These are phyloP conservation scores for Kockovaella imperatae DNA, from an alignment of 768 basidiomycete species.

Conservation along the genomic window DNA sequence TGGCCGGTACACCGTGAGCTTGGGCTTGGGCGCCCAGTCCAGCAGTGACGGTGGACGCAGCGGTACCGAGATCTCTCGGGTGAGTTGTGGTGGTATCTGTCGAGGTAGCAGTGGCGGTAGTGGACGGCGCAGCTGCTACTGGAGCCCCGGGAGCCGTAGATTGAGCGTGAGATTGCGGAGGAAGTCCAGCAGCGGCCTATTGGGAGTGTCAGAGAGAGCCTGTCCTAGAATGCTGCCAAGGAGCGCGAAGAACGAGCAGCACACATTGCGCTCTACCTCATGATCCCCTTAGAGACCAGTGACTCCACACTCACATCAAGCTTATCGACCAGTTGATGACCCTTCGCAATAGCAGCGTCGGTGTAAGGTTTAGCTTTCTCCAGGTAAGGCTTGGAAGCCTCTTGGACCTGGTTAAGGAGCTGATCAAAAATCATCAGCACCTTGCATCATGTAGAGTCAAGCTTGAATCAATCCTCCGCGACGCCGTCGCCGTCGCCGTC, in stretches of 20 bases:
- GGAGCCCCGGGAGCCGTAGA: neutral
- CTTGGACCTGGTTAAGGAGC: constrained; percentile 37
- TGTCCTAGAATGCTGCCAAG: too few species aligned
- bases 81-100: neutral
- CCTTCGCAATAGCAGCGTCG: constrained; percentile 33
- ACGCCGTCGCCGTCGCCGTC: neutral
- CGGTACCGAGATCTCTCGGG: neutral
- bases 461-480: constrained; percentile 22
- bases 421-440: constrained; percentile 5
- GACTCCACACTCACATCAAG: constrained; percentile 1
- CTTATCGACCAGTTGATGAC: constrained; percentile 33
- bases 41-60: neutral
- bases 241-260: too few species aligned
- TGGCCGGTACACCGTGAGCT: neutral
- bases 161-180: neutral
- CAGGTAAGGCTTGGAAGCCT: too few species aligned
- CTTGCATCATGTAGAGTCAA: constrained; percentile 4
- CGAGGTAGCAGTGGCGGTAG: constrained; percentile 1
- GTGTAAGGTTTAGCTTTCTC: constrained; percentile 42
- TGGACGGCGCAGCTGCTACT: neutral
- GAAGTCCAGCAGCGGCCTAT: too few species aligned
- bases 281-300: too few species aligned
- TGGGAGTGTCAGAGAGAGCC: too few species aligned
- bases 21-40: neutral
- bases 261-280: too few species aligned